A percentile compares a stretch with the other conserved stretches of the same genome.
Conservation (phyloP, 768 basidiomycete genomes). For the Collybia nuda region DNA sequence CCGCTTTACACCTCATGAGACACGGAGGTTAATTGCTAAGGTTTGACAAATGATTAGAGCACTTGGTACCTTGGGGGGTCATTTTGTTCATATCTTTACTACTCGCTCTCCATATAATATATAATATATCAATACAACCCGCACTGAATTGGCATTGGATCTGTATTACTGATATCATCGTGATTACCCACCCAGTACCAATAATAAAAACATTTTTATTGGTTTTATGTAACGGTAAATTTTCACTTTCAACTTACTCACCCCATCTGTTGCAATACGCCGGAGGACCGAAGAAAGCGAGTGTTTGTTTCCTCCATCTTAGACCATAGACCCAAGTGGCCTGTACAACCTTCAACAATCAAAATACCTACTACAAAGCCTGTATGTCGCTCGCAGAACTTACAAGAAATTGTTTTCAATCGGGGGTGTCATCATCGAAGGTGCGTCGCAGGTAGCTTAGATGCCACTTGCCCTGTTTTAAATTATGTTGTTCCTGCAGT, state of each 20-base stretch:
- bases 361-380: background rate
- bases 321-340: too few relatives aligned
- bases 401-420: conserved; percentile 73
- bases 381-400: conserved; percentile 68
- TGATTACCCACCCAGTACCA: too few relatives aligned
- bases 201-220: too few relatives aligned
- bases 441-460: conserved; percentile 33
- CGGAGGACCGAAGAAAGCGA: too few relatives aligned
- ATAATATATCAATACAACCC: background rate
- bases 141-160: too few relatives aligned
- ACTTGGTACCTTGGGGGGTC: background rate
- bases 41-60: conserved; percentile 29
- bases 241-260: too few relatives aligned
- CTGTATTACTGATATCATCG: too few relatives aligned
- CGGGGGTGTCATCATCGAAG: conserved; percentile 62
- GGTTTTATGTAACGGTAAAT: too few relatives aligned
- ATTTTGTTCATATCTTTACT: too few relatives aligned
- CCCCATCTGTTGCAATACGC: too few relatives aligned
- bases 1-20: conserved; percentile 94
- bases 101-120: background rate
- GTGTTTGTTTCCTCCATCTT: too few relatives aligned
- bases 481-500: conserved; percentile 38
- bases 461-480: background rate
- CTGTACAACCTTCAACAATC: background rate
- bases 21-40: conserved; percentile 85